These are phyloP conservation scores for Andrographis paniculata DNA, from an alignment of 305 asterid species.

Conservation along the genomic window DNA sequence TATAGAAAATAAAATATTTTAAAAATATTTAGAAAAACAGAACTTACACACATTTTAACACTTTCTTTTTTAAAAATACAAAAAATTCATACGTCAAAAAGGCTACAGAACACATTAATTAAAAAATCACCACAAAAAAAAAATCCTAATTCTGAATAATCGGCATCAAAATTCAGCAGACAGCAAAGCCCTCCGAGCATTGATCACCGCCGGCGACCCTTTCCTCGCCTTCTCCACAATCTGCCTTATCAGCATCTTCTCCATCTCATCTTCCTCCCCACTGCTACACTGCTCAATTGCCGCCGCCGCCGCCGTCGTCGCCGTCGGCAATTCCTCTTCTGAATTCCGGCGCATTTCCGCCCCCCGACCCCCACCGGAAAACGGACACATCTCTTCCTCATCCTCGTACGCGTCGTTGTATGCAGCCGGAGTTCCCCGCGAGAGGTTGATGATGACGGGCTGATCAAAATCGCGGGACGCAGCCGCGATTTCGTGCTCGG, in stretches of 20 bases:
- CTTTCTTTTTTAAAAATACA: too few relatives aligned
- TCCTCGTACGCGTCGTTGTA: slow-evolving; percentile 51
- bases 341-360: slow-evolving; percentile 9
- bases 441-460: slow-evolving; percentile 51
- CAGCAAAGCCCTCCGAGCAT: slow-evolving; percentile 61
- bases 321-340: too few relatives aligned
- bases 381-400: slow-evolving; percentile 28
- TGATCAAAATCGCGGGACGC: slow-evolving; percentile 24
- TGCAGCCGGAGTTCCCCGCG: slow-evolving; percentile 58
- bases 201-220: slow-evolving; percentile 80
- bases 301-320: too few relatives aligned
- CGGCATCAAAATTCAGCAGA: slow-evolving; percentile 24
- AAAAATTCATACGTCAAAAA: too few relatives aligned
- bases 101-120: too few relatives aligned
- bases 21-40: too few relatives aligned
- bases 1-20: too few relatives aligned
- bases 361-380: slow-evolving; percentile 18
- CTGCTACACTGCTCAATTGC: slow-evolving; percentile 19
- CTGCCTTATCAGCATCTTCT: slow-evolving; percentile 65
- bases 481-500: too few relatives aligned
- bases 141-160: background rate
- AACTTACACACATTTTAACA: too few relatives aligned
- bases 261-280: slow-evolving; percentile 62
- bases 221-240: slow-evolving; percentile 73
- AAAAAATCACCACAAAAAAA: too few relatives aligned